These are phyloP conservation scores for Eragrostis tef DNA, from an alignment of 202 grass and related monocot genomes.

Conservation along the genomic window DNA sequence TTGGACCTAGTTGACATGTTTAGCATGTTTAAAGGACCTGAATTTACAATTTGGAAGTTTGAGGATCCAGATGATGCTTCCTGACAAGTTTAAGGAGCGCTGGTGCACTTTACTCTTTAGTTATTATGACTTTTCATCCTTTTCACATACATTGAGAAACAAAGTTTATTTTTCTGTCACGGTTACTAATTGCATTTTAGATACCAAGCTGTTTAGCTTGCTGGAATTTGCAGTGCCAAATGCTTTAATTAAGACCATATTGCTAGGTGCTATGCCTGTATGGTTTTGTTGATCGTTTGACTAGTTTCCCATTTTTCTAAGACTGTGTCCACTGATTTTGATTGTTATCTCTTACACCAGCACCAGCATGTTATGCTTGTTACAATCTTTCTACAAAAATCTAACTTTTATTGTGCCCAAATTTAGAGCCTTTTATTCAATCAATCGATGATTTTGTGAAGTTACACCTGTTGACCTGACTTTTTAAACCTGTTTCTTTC, in stretches of 20 bases:
- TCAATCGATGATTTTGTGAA: background rate
- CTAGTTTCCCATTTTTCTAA: background rate
- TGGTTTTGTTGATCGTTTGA: background rate
- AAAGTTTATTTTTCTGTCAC: slow-evolving; percentile 6
- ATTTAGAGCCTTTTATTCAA: background rate
- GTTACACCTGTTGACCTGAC: background rate
- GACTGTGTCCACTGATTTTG: background rate
- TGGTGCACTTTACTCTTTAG: no score
- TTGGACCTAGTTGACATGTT: no score
- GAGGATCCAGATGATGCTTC: no score
- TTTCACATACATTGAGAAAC: background rate
- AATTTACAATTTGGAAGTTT: no score
- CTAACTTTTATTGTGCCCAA: background rate
- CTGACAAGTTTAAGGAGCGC: no score
- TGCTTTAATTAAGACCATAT: slow-evolving; percentile 25
- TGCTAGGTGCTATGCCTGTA: background rate
- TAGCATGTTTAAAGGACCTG: no score
- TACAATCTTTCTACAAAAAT: slow-evolving; percentile 24
- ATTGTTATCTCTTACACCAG: background rate
- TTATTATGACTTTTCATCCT: background rate
- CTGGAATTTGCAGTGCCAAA: background rate
- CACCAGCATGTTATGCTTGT: background rate
- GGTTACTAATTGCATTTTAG: background rate
- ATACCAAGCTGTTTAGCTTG: background rate
- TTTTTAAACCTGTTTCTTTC: slow-evolving; percentile 39